Conservation (phyloP, 345 rosid genomes). For the Viola odorata region DNA sequence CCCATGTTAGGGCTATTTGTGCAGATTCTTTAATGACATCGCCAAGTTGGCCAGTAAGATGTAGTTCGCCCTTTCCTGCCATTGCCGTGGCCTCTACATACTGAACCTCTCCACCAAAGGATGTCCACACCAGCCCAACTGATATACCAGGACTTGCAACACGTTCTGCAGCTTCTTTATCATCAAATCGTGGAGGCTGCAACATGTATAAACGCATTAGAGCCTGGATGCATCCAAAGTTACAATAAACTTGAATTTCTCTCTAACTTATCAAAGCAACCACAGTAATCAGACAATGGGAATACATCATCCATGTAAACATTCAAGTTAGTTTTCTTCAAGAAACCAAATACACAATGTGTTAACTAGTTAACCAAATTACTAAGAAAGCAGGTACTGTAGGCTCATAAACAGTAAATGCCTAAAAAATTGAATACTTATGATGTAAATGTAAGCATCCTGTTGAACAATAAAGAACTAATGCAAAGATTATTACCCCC, state of each 20-base stretch:
- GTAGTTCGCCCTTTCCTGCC: slow-evolving; percentile 90
- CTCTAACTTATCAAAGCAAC: neutral
- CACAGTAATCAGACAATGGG: neutral
- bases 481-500: slow-evolving; percentile 52
- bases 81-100: slow-evolving; percentile 90
- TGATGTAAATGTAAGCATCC: no score
- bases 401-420: no score
- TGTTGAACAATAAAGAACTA: neutral
- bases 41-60: slow-evolving; percentile 97
- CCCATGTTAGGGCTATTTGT: slow-evolving; percentile 97
- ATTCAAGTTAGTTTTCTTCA: no score
- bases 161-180: slow-evolving; percentile 90
- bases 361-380: neutral
- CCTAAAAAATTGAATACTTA: no score
- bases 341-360: no score
- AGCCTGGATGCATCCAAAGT: neutral
- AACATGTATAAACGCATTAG: slow-evolving; percentile 16
- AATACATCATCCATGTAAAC: neutral
- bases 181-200: slow-evolving; percentile 97
- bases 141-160: slow-evolving; percentile 89
- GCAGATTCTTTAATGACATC: slow-evolving; percentile 99
- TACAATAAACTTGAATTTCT: slow-evolving; percentile 7
- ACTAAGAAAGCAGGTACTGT: neutral
- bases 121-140: slow-evolving; percentile 98
- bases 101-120: slow-evolving; percentile 98